Conservation (phyloP, 345 rosid species). For the Kandelia obovata region DNA sequence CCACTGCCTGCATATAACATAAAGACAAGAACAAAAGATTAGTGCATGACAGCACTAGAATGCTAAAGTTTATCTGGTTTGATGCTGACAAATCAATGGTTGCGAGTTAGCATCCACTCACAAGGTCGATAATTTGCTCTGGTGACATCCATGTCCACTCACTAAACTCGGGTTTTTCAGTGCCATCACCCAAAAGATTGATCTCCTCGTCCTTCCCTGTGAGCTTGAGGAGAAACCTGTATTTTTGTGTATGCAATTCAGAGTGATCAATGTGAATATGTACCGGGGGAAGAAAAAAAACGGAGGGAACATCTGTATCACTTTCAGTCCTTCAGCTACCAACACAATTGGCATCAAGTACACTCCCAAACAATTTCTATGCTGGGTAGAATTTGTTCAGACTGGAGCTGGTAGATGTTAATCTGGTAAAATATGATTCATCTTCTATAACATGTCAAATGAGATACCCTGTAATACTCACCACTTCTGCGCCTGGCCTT, state of each 20-base stretch:
- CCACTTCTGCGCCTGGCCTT: slow-evolving; percentile 99
- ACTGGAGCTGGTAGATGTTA: background rate
- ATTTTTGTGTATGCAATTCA: background rate
- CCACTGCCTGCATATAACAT: slow-evolving; percentile 71
- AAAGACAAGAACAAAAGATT: background rate
- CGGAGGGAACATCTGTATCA: no score
- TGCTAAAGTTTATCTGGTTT: no score
- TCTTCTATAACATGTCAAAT: no score
- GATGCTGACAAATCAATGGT: background rate
- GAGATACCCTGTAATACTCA: slow-evolving; percentile 22
- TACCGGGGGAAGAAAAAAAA: no score
- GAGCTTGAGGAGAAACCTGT: slow-evolving; percentile 84
- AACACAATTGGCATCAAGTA: no score
- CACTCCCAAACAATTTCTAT: no score
- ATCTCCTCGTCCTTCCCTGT: slow-evolving; percentile 82
- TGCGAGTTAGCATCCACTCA: slow-evolving; percentile 24
- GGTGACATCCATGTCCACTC: slow-evolving; percentile 83
- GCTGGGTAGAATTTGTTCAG: background rate
- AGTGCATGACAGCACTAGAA: background rate
- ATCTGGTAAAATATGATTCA: background rate
- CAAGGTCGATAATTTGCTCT: slow-evolving; percentile 57
- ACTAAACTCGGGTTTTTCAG: slow-evolving; percentile 90
- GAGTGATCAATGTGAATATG: no score
- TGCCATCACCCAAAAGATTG: slow-evolving; percentile 80
- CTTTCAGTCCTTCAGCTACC: no score